Evolutionary conservation across 345 rosid species (phyloP), one percentile per base, ranked within the genome.

Genomic region (Microcos paniculata): DNA sequence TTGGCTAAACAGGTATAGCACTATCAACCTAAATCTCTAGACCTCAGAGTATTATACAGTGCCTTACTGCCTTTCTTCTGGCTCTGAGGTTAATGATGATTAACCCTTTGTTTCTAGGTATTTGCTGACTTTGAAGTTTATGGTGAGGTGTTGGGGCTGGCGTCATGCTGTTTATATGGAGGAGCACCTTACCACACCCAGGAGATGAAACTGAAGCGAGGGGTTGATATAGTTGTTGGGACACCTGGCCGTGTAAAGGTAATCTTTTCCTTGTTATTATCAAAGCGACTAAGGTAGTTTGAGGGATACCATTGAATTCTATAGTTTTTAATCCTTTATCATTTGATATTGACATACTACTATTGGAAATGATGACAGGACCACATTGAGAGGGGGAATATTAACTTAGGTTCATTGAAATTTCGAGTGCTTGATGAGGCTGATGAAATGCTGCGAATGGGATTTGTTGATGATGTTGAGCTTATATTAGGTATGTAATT

Each of bases 241-340:
- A 94, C 99, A 1, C 99, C 99, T 45, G 98, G 99, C 78, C 98
- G 98, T 62, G 76, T 94, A 56, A 96, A 93, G 91, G 99, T 96
- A 74, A 53, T 19, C 4, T 45, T 49, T 42, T 58, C n/a, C 7
- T 31, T 26, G n/a, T 42, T 19, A 18, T 33, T 79, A 7, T 0
- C 6, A 19, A 53, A n/a, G 16, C 13, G 8, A 2, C 56, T 38
- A 6, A 45, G 46, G 8, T 30, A 55, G 30, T 51, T 56, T 62
- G 15, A 33, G 14, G 4, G 6, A 49, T 55, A n/a, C 42, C 48
- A 11, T 24, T 38, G 11, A 18, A 31, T 12, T 51, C 16, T 13
- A 1, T 16, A 12, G 0, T 18, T 57, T 51, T 71, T 48, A 16
- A 10, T 1, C 51, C 51, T 71, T 42, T 16, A 6, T 4, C 43